These are phyloP conservation scores for Amniculicola lignicola DNA, from an alignment of 495 filamentous ascomycete species.

Conservation along the genomic window DNA sequence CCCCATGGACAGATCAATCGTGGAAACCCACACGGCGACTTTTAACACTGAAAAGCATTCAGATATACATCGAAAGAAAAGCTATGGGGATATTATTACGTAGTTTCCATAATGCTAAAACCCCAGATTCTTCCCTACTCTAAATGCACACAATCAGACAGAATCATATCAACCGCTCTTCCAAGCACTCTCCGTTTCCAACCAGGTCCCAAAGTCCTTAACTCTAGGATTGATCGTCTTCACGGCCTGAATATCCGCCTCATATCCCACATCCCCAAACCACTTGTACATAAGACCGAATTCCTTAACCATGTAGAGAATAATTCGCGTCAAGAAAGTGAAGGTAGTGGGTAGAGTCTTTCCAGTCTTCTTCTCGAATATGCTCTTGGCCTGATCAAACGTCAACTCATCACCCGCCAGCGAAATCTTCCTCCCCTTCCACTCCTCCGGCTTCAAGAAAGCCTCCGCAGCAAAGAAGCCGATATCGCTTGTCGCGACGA, in stretches of 20 bases:
- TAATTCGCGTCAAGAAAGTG: constrained; percentile 26
- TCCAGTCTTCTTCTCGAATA: constrained; percentile 52
- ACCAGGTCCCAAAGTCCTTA: constrained; percentile 59
- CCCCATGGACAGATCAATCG: no score
- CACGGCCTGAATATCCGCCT: constrained; percentile 54
- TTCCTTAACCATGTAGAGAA: constrained; percentile 50
- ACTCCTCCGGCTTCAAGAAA: constrained; percentile 51
- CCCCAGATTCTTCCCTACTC: no score
- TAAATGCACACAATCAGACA: no score
- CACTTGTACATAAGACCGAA: constrained; percentile 60
- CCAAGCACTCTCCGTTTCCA: constrained; percentile 58
- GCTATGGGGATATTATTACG: no score
- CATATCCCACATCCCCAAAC: constrained; percentile 60
- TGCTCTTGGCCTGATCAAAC: constrained; percentile 46
- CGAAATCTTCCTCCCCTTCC: constrained; percentile 47
- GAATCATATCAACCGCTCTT: no score
- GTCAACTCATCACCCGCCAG: constrained; percentile 60
- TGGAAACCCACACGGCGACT: no score
- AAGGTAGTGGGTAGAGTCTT: constrained; percentile 46
- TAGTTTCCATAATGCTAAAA: no score
- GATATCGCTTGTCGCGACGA: constrained; percentile 59
- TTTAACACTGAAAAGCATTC: no score
- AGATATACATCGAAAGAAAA: no score
- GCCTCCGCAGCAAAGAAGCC: constrained; percentile 61
- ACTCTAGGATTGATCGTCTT: constrained; percentile 52